Base-by-base conservation (phyloP, 345 rosid species). In the Sonneratia caseolaris region DNA sequence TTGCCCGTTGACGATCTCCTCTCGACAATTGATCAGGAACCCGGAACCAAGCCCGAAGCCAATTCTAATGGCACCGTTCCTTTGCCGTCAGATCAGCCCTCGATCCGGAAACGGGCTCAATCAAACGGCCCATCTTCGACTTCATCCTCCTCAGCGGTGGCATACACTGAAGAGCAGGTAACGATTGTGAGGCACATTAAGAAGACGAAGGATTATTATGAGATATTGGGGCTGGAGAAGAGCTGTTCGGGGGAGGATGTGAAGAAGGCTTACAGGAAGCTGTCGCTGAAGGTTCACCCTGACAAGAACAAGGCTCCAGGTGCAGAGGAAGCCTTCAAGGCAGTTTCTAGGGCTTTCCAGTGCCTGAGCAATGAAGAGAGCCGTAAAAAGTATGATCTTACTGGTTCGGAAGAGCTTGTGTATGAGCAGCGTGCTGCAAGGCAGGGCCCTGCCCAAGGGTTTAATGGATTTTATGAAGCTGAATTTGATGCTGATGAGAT, bases 271-370 rank as follows among this genome's bases (percentile, higher is more conserved):
- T 94, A 94, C 27, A 77, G 97, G 62, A 94, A 94, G 77, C 83
- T 94, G 51, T 91, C 98, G 0, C 77, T 91, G 81, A 91, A 90
- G 75, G 98, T 94, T 47, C 98, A 94, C 73, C 98, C 98, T 0
- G 98, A 94, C 67, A 94, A 94, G 89, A 94, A 94, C 72, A 87
- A 80, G 49, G 96, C 97, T 55, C 98, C 97, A 0, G 98, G 98
- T 0, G 88, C 99, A 13, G 99, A 95, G 71, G 99, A 95, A 71
- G 90, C 94, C 3, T 95, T 92, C 76, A 95, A 92, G 74, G 76
- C 86, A 5, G 92, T 95, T 21, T 92, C 98, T 0, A 90, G 90
- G 74, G 94, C 99, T 4, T 95, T 95, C 79, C 98, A 92, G 79
- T 95, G 98, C 79, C 80, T 95, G 73, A 89, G 91, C 86, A 84